Base-by-base conservation (phyloP, 176 grass and related monocot genomes). In the Guadua angustifolia region DNA sequence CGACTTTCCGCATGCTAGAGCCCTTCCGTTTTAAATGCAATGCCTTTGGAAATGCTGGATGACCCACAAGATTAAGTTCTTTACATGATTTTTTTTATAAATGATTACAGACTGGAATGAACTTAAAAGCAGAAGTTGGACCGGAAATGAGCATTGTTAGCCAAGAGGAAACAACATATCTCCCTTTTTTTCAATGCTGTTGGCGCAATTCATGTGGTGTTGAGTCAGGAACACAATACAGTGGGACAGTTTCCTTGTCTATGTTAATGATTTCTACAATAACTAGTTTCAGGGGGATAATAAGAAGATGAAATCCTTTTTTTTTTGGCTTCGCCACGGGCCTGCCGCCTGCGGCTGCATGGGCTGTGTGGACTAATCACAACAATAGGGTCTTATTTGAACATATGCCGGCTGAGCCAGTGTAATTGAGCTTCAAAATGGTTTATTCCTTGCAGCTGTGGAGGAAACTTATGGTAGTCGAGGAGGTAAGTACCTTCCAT, bases 161-260 rank as follows among this genome's bases (percentile, higher is more conserved):
- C 22, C 24, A 60, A 74, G n/a, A 42, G 14, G 40, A 84, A 42
- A 69, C 17, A 42, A 74, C 32, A 83, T 13, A 79, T 1, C 2
- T 16, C 45, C 46, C 21, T 52, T 36, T 51, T 9, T 70, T 24
- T 39, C 75, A 58, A 49, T 40, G 17, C 2, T 7, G 49, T 70
- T 79, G 21, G 59, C n/a, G 52, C 50, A 88, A 66, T 74, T 74
- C 16, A 40, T 74, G 51, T 42, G 14, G 60, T 49, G 40, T 67
- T 26, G n/a, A 19, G 33, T 29, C 36, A 79, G 45, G 21, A 7
- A 63, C 36, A 22, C 53, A 38, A 53, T 72, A 53, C 12, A 26
- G 53, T 7, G 14, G 43, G 14, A 3, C 11, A 9, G 47, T 64
- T 62, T 49, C 67, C 32, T 25, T 16, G 67, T 63, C 10, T 47